Conservation (phyloP, 441 rosid species). For the Erodium chrysanthum region DNA sequence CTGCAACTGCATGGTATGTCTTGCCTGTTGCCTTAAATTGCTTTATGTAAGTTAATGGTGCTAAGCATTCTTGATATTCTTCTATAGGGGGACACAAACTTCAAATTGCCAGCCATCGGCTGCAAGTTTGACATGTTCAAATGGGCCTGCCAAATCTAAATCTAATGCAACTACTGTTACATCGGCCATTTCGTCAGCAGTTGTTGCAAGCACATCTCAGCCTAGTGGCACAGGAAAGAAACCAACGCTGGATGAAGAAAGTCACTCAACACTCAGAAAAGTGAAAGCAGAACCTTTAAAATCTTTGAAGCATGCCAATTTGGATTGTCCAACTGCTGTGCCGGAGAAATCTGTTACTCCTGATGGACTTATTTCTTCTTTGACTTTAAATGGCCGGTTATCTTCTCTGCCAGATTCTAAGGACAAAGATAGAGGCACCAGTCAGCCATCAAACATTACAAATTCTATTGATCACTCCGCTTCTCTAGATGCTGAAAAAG, state of each 20-base stretch:
- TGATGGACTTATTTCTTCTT: conserved; percentile 21
- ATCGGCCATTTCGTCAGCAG: conserved; percentile 25
- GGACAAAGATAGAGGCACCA: conserved; percentile 25
- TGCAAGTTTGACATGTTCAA: conserved; percentile 33
- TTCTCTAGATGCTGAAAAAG: conserved; percentile 26
- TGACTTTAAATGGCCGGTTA: conserved; percentile 22
- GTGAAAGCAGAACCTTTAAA: conserved; percentile 31
- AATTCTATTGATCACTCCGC: conserved; percentile 16
- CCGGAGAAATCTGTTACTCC: conserved; percentile 31
- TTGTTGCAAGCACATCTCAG: conserved; percentile 33
- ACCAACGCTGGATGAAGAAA: conserved; percentile 37
- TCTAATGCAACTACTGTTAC: conserved; percentile 32
- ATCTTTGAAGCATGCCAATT: conserved; percentile 26
- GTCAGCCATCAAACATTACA: conserved; percentile 7
- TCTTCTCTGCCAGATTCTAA: conserved; percentile 26
- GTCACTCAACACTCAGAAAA: conserved; percentile 27
- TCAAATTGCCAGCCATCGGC: conserved; percentile 36
- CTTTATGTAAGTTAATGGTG: neutral
- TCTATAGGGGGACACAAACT: conserved; percentile 66
- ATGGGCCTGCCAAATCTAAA: conserved; percentile 46
- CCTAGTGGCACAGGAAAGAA: conserved; percentile 33
- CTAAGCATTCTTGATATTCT: conserved; percentile 18
- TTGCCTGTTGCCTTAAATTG: neutral
- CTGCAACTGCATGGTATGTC: conserved; percentile 77
- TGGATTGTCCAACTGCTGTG: conserved; percentile 16